Evolutionary conservation across 805 yeast genomes (phyloP), one percentile per base, ranked within the genome.

Genomic region (Cyberlindnera mississippiensis): DNA sequence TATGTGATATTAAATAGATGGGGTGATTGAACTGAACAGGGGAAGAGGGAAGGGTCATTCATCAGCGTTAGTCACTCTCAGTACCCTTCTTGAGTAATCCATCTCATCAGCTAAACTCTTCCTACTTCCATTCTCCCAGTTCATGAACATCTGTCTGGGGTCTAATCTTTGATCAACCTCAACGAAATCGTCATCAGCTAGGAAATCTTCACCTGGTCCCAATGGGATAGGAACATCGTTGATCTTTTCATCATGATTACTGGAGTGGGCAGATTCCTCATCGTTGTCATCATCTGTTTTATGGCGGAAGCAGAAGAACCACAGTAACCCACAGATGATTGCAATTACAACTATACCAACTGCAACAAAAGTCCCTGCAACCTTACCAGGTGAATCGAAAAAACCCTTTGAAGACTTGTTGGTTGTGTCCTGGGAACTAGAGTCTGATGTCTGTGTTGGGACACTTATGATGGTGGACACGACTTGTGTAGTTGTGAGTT

Each of bases 321-420:
- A 73, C 11, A 76, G 31, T 2, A 81, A 46, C 1, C 69, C 64
- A 0, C 64, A 59, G 1, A 82, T 37, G 1, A 80, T 36, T 0
- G 71, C 76, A 0, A 75, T 49, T 0, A 64, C 74, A 3, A 81
- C 81, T 4, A 85, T 48, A 1, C 88, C 93, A 15, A 85, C 93
- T 0, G 76, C 89, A 2, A 81, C 75, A 61, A 85, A 85, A 0
- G 84, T 80, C 2, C 93, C 95, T 0, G 90, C 93, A 1, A 85
- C 91, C 53, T 81, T 82, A 0, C 90, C 91, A 28, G 72, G 73
- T 30, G 75, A 67, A 42, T 74, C 69, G 63, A 82, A 85, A 57
- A 82, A 85, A 3, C 44, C 39, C 3, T 27, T 27, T 13, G 17
- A 63, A 22, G 55, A 55, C 52, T 55, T 45, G 49, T 40, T 6